Evolutionary conservation across 768 basidiomycete genomes (phyloP).

Genomic region (Tricholoma bakamatsutake): DNA sequence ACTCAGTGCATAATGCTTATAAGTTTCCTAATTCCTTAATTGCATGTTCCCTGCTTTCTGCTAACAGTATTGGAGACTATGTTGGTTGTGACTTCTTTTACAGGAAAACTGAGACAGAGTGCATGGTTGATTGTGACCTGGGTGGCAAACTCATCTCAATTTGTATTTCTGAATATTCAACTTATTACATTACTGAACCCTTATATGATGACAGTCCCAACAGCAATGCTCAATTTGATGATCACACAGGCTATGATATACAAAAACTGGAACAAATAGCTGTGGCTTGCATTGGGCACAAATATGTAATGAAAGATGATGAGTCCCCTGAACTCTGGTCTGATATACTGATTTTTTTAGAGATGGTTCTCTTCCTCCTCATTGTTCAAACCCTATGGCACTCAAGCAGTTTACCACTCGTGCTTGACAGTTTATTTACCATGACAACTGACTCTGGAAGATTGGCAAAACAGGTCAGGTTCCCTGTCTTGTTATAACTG

Average conservation of each 20-base stretch:
- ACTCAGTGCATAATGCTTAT: too few relatives aligned
- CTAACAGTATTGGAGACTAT: too few relatives aligned
- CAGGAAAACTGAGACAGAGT: too few relatives aligned
- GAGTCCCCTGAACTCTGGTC: constrained; percentile 6
- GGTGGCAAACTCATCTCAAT: constrained; percentile 7
- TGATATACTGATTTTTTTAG: constrained; percentile 8
- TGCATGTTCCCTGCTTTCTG: too few relatives aligned
- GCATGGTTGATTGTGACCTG: neutral
- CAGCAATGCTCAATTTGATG: too few relatives aligned
- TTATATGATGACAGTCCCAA: neutral
- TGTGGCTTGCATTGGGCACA: constrained; percentile 2
- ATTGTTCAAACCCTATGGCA: neutral
- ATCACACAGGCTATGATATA: too few relatives aligned
- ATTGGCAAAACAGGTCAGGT: constrained; percentile 6
- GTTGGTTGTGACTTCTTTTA: too few relatives aligned
- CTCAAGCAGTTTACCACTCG: neutral
- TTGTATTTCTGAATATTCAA: neutral
- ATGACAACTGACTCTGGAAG: constrained; percentile 15
- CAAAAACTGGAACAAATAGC: neutral
- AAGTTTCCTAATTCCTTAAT: too few relatives aligned
- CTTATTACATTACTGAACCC: constrained; percentile 11
- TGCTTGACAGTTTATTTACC: constrained; percentile 14
- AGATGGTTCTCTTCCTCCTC: neutral
- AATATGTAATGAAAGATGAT: constrained; percentile 7
- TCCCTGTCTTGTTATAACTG: constrained; percentile 21